These are phyloP conservation scores for Colletotrichum phormii DNA, from an alignment of 2,329 filamentous ascomycete genomes.

Conservation along the genomic window DNA sequence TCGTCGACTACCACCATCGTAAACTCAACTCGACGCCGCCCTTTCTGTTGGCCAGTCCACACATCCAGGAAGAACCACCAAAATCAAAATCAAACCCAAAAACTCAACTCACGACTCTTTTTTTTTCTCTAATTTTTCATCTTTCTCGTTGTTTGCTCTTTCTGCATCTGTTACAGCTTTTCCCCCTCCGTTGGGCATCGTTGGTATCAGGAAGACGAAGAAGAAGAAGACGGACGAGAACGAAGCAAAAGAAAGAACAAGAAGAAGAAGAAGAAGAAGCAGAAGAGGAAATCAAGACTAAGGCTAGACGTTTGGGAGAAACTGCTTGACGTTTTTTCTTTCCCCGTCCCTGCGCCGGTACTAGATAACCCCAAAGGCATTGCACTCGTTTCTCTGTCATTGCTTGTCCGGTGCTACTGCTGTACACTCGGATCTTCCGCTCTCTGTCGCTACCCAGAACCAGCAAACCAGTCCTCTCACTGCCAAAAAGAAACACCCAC, in stretches of 20 bases:
- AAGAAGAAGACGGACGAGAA: not conserved
- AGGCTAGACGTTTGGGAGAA: not conserved
- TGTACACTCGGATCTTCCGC: conserved; percentile 30
- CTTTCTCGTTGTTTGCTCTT: not conserved
- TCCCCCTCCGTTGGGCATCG: conserved; percentile 6
- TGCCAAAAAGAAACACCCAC: not conserved
- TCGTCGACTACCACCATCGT: not conserved
- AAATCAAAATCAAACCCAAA: not conserved
- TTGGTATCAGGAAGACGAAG: conserved; percentile 13
- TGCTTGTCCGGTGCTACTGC: not conserved
- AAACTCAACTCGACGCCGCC: conserved; percentile 3
- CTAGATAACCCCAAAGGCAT: conserved; percentile 1
- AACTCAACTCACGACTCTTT: not conserved
- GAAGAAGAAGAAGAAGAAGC: not conserved
- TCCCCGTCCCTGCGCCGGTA: conserved; percentile 8
- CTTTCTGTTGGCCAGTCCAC: conserved; percentile 15
- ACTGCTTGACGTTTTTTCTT: not conserved
- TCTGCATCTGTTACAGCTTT: conserved; percentile 14
- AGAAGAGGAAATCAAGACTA: not conserved
- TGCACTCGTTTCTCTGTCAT: conserved; percentile 11
- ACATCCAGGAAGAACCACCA: not conserved
- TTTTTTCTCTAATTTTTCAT: not conserved
- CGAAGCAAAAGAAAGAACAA: not conserved
- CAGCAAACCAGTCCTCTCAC: not conserved
- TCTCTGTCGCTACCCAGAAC: too few relatives aligned